These are phyloP conservation scores for Neurospora crassa DNA, from an alignment of 2,329 filamentous ascomycete species.

Conservation along the genomic window DNA sequence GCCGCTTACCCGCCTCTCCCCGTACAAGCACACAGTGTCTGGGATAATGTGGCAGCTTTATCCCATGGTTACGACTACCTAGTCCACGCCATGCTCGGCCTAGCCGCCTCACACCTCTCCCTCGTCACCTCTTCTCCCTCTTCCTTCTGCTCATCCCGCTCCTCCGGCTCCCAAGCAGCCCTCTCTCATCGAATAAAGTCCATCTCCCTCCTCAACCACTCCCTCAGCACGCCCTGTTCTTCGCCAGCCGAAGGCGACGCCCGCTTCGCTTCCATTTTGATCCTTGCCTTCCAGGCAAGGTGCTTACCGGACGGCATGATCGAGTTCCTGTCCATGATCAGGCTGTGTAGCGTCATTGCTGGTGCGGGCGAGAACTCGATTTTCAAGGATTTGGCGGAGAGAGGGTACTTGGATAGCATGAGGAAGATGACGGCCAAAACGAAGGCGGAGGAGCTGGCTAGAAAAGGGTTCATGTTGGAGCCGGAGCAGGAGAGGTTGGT, in stretches of 20 bases:
- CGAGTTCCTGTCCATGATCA: conserved; percentile 29
- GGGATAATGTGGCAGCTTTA: conserved; percentile 27
- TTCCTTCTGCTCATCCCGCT: neutral
- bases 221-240: conserved; percentile 19
- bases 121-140: conserved; percentile 15
- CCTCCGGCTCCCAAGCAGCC: conserved; percentile 13
- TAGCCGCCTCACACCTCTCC: conserved; percentile 29
- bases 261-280: conserved; percentile 27
- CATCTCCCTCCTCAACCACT: conserved; percentile 26
- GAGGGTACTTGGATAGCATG: conserved; percentile 21
- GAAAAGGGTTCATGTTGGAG: conserved; percentile 2
- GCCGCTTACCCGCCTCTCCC: conserved; percentile 33
- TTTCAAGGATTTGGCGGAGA: conserved; percentile 13
- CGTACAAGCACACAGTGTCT: conserved; percentile 26
- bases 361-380: conserved; percentile 8
- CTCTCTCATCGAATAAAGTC: conserved; percentile 28
- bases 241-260: conserved; percentile 26
- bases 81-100: conserved; percentile 31
- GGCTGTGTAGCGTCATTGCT: conserved; percentile 24
- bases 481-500: conserved; percentile 17
- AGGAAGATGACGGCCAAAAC: conserved; percentile 9
- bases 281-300: conserved; percentile 28
- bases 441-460: conserved; percentile 4
- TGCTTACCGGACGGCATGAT: conserved; percentile 30
- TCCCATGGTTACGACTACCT: conserved; percentile 31